Conservation (phyloP, 2,329 filamentous ascomycete species). For the Alternaria longipes region DNA sequence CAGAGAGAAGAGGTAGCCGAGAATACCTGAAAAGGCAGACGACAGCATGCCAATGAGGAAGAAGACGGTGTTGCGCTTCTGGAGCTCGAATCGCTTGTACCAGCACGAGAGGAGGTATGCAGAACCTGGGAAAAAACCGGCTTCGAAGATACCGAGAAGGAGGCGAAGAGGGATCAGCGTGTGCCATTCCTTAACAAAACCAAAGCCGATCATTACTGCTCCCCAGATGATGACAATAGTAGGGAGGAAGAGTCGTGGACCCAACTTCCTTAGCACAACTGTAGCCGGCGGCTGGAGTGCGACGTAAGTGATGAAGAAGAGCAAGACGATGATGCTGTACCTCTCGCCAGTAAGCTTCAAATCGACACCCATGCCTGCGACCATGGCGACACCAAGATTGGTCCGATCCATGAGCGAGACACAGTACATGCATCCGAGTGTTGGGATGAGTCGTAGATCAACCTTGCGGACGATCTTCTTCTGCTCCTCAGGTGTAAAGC, state of each 20-base stretch:
- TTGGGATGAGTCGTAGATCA: constrained; percentile 53
- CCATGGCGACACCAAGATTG: constrained; percentile 50
- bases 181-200: constrained; percentile 38
- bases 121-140: constrained; percentile 40
- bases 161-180: constrained; percentile 34
- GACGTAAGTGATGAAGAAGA: constrained; percentile 41
- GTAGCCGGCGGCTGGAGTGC: constrained; percentile 36
- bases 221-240: constrained; percentile 35
- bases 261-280: constrained; percentile 34
- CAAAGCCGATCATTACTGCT: constrained; percentile 34
- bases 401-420: constrained; percentile 52
- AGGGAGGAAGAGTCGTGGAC: constrained; percentile 33
- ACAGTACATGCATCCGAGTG: constrained; percentile 52
- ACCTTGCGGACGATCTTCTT: constrained; percentile 39
- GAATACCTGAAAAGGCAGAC: constrained; percentile 37
- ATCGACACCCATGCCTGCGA: constrained; percentile 44
- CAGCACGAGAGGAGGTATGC: constrained; percentile 67
- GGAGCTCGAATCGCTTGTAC: constrained; percentile 66
- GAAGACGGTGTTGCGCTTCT: constrained; percentile 66
- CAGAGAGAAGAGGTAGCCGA: constrained; percentile 53
- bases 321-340: constrained; percentile 33
- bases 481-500: constrained; percentile 34
- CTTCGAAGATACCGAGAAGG: constrained; percentile 37
- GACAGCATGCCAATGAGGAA: constrained; percentile 50
- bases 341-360: constrained; percentile 39